Conservation (phyloP, 176 grass and related monocot genomes). For the Elymus sibiricus region DNA sequence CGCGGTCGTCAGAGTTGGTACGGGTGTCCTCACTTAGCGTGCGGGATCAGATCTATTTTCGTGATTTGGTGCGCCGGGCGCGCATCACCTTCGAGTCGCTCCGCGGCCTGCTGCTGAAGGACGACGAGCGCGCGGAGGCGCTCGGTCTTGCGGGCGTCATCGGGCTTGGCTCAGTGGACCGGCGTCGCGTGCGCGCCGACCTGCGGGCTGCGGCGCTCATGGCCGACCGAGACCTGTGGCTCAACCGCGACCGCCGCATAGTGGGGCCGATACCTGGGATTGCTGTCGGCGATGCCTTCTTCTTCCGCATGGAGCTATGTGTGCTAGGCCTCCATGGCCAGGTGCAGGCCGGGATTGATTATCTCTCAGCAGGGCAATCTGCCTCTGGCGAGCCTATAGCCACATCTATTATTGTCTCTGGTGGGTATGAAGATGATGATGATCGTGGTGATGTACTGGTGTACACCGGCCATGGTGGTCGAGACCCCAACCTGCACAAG, state of each 20-base stretch:
- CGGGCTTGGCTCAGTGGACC: constrained; percentile 19
- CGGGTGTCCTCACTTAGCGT: constrained; percentile 71
- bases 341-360: constrained; percentile 92
- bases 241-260: constrained; percentile 89
- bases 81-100: constrained; percentile 95
- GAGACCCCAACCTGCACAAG: constrained; percentile 64
- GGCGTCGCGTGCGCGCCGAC: constrained; percentile 63
- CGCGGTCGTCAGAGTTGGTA: constrained; percentile 87
- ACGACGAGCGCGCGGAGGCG: constrained; percentile 55
- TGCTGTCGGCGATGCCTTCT: constrained; percentile 81
- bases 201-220: constrained; percentile 68
- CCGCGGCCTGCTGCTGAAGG: constrained; percentile 51
- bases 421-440: constrained; percentile 97
- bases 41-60: constrained; percentile 89
- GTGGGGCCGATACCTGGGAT: constrained; percentile 85
- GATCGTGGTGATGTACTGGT: constrained; percentile 80
- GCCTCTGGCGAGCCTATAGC: constrained; percentile 84
- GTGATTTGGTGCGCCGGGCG: constrained; percentile 74
- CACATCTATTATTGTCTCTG: constrained; percentile 91
- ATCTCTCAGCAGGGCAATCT: constrained; percentile 47
- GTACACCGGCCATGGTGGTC: constrained; percentile 93
- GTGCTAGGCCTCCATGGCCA: constrained; percentile 94
- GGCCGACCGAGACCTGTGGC: constrained; percentile 77
- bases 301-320: constrained; percentile 87
- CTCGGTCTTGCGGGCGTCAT: constrained; percentile 36